Percentiles rank a stretch among this genome's conserved stretches.
phyloP scores from a whole-genome alignment of 352 stramenopile species.

The Globisporangium parvum region DNA sequence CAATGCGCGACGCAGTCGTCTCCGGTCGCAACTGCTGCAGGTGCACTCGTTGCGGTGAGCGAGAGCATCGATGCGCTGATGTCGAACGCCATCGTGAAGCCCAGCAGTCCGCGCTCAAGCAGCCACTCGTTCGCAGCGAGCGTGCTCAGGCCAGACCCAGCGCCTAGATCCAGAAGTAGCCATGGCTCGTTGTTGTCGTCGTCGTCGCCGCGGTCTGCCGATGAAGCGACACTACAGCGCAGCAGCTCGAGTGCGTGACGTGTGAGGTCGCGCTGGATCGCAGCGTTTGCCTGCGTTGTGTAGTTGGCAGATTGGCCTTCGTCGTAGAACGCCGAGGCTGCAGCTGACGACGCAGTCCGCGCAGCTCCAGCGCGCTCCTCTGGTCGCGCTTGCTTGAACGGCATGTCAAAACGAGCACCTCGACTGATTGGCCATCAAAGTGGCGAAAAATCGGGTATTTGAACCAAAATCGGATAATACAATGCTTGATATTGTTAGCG shows the following conservation, averaged over 20 bases:
- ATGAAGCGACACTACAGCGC: conserved; percentile 1
- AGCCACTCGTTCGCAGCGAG: conserved; percentile 46
- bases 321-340: conserved; percentile 56
- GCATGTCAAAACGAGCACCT: conserved; percentile 23
- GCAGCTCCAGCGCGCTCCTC: conserved; percentile 38
- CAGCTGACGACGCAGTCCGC: conserved; percentile 27
- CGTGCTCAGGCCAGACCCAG: conserved; percentile 66
- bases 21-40: background rate
- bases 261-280: conserved; percentile 67
- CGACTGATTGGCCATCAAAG: background rate
- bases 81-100: conserved; percentile 59
- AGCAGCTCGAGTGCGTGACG: conserved; percentile 56
- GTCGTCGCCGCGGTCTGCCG: background rate
- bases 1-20: background rate
- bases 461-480: no score
- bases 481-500: no score
- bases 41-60: conserved; percentile 13
- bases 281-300: conserved; percentile 57
- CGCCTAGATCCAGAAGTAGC: conserved; percentile 63
- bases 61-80: conserved; percentile 75
- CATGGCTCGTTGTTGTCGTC: conserved; percentile 15
- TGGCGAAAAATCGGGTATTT: no score
- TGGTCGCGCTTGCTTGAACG: conserved; percentile 39
- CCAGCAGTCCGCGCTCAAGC: conserved; percentile 18
- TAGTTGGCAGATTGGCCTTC: conserved; percentile 55